Conservation (phyloP, 805 yeast species). For the Tetrapisispora fleetii region DNA sequence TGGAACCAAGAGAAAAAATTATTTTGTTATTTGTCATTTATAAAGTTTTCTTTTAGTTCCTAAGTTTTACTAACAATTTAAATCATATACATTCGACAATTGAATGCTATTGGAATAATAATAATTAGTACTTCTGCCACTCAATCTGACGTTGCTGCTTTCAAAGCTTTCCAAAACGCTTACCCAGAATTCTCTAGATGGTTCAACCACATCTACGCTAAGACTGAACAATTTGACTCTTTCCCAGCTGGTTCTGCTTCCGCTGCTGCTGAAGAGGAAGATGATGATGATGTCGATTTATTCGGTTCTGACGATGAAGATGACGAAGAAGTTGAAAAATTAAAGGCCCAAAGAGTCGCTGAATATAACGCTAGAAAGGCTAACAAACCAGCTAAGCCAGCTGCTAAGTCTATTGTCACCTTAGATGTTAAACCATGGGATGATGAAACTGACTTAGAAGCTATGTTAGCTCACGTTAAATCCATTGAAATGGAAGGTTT, state of each 20-base stretch:
- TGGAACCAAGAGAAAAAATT: too few species aligned
- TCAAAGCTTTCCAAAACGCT: conserved; percentile 85
- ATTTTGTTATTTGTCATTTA: background rate
- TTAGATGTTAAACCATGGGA: conserved; percentile 99
- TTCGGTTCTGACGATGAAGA: conserved; percentile 92
- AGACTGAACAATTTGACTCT: conserved; percentile 71
- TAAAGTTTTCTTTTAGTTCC: background rate
- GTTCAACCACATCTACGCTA: conserved; percentile 96
- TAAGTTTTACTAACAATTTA: conserved; percentile 1
- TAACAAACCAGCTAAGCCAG: conserved; percentile 93
- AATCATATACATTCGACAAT: background rate
- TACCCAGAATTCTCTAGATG: conserved; percentile 96
- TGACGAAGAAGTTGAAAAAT: conserved; percentile 93
- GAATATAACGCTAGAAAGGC: conserved; percentile 97
- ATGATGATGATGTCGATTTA: conserved; percentile 87
- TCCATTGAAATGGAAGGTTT: conserved; percentile 84
- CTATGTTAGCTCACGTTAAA: conserved; percentile 80
- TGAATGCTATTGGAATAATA: background rate
- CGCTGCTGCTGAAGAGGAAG: conserved; percentile 50
- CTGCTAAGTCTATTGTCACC: conserved; percentile 96
- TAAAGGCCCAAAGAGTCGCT: conserved; percentile 96
- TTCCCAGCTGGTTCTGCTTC: conserved; percentile 63
- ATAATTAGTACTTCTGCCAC: conserved; percentile 66
- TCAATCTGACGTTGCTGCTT: conserved; percentile 90
- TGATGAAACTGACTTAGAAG: conserved; percentile 94